Conservation (phyloP, 441 rosid genomes). For the Cnidoscolus chayamansa region DNA sequence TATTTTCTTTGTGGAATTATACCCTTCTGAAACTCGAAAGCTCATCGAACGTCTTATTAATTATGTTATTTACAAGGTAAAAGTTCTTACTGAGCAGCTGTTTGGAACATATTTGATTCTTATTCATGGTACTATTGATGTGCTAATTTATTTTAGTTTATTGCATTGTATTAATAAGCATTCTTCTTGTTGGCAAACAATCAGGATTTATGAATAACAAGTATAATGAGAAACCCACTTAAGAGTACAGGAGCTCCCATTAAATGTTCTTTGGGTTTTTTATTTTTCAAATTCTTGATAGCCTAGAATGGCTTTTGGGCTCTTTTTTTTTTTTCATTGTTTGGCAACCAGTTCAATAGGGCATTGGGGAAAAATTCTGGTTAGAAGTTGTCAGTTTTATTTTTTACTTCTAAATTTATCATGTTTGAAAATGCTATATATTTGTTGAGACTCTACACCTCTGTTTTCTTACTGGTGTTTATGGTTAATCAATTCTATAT, state of each 20-base stretch:
- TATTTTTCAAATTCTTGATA: not conserved
- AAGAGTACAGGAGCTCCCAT: constrained; percentile 9
- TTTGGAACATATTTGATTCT: constrained; percentile 12
- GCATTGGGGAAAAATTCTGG: not conserved
- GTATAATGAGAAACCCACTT: not conserved
- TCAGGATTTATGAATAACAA: constrained; percentile 11
- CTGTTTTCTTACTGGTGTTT: constrained; percentile 12
- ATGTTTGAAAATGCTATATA: constrained; percentile 5
- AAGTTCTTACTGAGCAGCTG: constrained; percentile 20
- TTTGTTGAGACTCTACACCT: not conserved
- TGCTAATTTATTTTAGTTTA: not conserved
- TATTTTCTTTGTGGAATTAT: constrained; percentile 75
- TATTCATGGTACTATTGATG: not conserved
- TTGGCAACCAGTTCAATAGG: not conserved
- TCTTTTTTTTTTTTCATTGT: not conserved
- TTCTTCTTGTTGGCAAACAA: not conserved
- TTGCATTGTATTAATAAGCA: constrained; percentile 1
- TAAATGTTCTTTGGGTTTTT: constrained; percentile 4
- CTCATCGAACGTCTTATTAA: constrained; percentile 81
- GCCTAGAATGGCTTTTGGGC: not conserved
- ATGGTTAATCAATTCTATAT: constrained; percentile 11
- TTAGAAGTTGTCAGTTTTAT: constrained; percentile 5
- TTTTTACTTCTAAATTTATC: not conserved
- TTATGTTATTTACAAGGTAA: constrained; percentile 94
- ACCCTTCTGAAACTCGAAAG: constrained; percentile 75